Conservation (phyloP, 805 yeast genomes). For the Groenewaldozyma salmanticensis region DNA sequence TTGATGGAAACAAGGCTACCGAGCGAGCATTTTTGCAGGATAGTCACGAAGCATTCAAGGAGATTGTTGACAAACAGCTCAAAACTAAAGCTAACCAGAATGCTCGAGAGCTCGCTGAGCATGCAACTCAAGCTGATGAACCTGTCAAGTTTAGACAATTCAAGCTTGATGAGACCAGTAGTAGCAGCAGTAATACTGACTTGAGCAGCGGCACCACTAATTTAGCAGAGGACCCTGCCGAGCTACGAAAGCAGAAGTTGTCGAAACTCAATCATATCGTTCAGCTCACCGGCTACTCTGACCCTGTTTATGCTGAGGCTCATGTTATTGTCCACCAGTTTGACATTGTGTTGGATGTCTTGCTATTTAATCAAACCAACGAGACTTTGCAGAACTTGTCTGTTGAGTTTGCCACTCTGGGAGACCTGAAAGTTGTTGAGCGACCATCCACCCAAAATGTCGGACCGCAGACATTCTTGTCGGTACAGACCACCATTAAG, state of each 20-base stretch:
- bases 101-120: slow-evolving; percentile 48
- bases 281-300: slow-evolving; percentile 96
- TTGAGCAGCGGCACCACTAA: background rate
- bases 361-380: slow-evolving; percentile 86
- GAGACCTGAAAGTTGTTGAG: slow-evolving; percentile 91
- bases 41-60: slow-evolving; percentile 74
- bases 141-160: slow-evolving; percentile 73
- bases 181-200: slow-evolving; percentile 27
- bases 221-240: slow-evolving; percentile 36
- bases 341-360: slow-evolving; percentile 88
- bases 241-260: slow-evolving; percentile 37
- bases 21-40: slow-evolving; percentile 75
- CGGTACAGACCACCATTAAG: slow-evolving; percentile 77
- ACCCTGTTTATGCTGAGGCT: slow-evolving; percentile 97
- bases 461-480: slow-evolving; percentile 96
- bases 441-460: slow-evolving; percentile 81
- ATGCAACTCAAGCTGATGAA: slow-evolving; percentile 72
- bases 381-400: slow-evolving; percentile 80
- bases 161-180: slow-evolving; percentile 27
- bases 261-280: slow-evolving; percentile 82
- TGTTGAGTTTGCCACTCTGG: slow-evolving; percentile 92
- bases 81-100: slow-evolving; percentile 45
- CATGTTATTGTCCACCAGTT: slow-evolving; percentile 93
- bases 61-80: slow-evolving; percentile 55
- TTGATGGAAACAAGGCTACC: slow-evolving; percentile 37